phyloP scores from a whole-genome alignment of 768 basidiomycete genomes.

The Pleurotus tuber-regium region DNA sequence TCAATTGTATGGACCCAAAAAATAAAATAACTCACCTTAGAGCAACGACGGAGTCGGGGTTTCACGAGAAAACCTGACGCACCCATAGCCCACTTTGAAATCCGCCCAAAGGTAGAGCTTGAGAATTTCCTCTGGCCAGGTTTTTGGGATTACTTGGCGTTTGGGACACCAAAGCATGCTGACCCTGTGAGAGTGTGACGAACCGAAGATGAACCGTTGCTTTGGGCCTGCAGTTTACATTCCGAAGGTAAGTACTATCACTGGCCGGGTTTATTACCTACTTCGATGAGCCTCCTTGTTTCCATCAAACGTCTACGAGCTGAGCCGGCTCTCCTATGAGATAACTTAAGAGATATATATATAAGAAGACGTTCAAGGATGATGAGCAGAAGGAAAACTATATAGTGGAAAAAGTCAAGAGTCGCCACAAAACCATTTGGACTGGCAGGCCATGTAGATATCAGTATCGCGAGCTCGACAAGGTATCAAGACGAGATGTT shows the following conservation, averaged over 20 bases:
- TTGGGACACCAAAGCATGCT: constrained; percentile 9
- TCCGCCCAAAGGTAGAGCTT: constrained; percentile 23
- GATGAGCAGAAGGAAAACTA: constrained; percentile 5
- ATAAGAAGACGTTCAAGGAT: background rate
- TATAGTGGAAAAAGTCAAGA: constrained; percentile 6
- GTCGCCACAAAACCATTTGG: constrained; percentile 38
- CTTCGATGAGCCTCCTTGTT: constrained; percentile 9
- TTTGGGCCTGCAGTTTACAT: constrained; percentile 5
- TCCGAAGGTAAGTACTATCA: constrained; percentile 6
- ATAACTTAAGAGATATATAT: no score
- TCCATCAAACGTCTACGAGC: constrained; percentile 1
- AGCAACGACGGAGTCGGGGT: constrained; percentile 48
- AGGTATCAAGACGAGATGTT: constrained; percentile 3
- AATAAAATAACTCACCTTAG: no score
- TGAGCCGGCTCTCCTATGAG: constrained; percentile 9
- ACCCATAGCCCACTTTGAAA: constrained; percentile 19
- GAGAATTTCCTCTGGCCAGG: background rate
- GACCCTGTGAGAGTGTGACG: constrained; percentile 10
- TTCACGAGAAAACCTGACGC: constrained; percentile 35
- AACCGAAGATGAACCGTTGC: constrained; percentile 9
- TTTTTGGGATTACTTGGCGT: constrained; percentile 3
- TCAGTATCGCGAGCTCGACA: constrained; percentile 22
- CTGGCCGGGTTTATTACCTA: background rate
- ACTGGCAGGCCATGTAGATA: constrained; percentile 15
- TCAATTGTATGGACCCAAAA: no score